Evolutionary conservation across 2,329 filamentous ascomycete genomes (phyloP).

Genomic region (Aspergillus fijiensis): DNA sequence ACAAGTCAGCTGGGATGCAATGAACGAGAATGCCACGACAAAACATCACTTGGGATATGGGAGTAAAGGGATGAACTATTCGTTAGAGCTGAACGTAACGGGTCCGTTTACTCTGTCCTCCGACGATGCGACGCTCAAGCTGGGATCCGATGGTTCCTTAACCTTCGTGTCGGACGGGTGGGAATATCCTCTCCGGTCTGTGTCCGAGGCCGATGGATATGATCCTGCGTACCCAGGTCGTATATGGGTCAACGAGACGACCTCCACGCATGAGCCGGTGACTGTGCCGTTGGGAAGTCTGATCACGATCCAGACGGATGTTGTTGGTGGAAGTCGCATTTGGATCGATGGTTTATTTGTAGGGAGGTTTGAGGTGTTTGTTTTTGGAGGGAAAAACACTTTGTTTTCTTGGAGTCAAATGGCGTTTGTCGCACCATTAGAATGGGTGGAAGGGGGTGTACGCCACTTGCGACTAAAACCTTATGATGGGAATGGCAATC

Average conservation of each 20-base stretch:
- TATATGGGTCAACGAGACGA: constrained; percentile 52
- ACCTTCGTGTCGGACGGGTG: constrained; percentile 48
- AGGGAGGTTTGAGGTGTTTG: constrained; percentile 56
- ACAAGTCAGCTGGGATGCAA: background rate
- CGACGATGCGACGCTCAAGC: constrained; percentile 43
- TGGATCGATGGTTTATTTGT: constrained; percentile 50
- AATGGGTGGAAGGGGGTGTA: constrained; percentile 21
- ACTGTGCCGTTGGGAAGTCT: constrained; percentile 32
- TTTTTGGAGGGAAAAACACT: constrained; percentile 54
- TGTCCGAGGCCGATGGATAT: constrained; percentile 45
- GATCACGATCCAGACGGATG: constrained; percentile 37
- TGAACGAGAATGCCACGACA: constrained; percentile 16
- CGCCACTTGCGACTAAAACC: background rate
- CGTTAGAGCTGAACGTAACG: constrained; percentile 49
- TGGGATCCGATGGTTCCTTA: constrained; percentile 39
- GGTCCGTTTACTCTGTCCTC: constrained; percentile 49
- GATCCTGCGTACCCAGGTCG: constrained; percentile 51
- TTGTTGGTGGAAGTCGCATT: constrained; percentile 49
- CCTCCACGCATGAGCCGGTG: constrained; percentile 48
- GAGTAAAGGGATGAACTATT: constrained; percentile 60
- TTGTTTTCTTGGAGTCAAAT: constrained; percentile 58
- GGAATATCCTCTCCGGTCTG: constrained; percentile 51
- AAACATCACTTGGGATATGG: constrained; percentile 38
- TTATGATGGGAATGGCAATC: background rate
- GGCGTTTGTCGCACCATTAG: constrained; percentile 55